A percentile compares a stretch with the other conserved stretches of the same genome.
Conservation (phyloP, 2,329 filamentous ascomycete genomes). For the Cyanodermella asteris region DNA sequence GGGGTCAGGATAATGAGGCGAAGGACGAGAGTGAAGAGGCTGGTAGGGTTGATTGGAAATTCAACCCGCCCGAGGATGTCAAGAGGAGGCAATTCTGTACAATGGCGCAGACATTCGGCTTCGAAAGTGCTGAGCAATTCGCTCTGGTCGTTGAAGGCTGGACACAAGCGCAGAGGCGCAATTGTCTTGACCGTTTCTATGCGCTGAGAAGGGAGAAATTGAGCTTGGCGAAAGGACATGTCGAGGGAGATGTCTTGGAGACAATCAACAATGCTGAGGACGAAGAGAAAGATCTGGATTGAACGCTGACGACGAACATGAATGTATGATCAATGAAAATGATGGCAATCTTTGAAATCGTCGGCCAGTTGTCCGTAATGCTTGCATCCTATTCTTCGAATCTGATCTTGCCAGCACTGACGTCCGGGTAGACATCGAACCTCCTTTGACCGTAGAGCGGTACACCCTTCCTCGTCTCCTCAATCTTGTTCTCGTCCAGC, state of each 20-base stretch:
- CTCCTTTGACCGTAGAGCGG: conserved; percentile 66
- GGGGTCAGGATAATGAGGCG: too few relatives aligned
- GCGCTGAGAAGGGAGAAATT: conserved; percentile 35
- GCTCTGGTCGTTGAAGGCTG: conserved; percentile 75
- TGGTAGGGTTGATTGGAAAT: conserved; percentile 28
- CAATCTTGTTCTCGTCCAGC: conserved; percentile 44
- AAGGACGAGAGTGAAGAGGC: conserved; percentile 8
- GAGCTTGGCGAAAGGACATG: conserved; percentile 10
- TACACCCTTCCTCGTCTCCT: conserved; percentile 58
- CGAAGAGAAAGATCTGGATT: too few relatives aligned
- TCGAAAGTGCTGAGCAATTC: conserved; percentile 57
- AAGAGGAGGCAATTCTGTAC: conserved; percentile 68
- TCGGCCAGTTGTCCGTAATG: too few relatives aligned
- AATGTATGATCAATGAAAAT: too few relatives aligned
- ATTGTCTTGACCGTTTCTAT: conserved; percentile 68
- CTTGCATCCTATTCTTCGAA: conserved; percentile 22
- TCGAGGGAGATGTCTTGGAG: too few relatives aligned
- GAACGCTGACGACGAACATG: too few relatives aligned
- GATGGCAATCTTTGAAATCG: too few relatives aligned
- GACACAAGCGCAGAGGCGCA: conserved; percentile 62
- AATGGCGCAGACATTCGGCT: conserved; percentile 66
- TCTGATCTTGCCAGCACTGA: conserved; percentile 37
- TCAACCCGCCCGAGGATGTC: conserved; percentile 54
- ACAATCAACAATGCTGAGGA: too few relatives aligned
- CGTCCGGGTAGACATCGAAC: conserved; percentile 90